A percentile compares a stretch with the other conserved stretches of the same genome.
These are phyloP conservation scores for Pulveroboletus ravenelii DNA, from an alignment of 768 basidiomycete species.

Conservation along the genomic window DNA sequence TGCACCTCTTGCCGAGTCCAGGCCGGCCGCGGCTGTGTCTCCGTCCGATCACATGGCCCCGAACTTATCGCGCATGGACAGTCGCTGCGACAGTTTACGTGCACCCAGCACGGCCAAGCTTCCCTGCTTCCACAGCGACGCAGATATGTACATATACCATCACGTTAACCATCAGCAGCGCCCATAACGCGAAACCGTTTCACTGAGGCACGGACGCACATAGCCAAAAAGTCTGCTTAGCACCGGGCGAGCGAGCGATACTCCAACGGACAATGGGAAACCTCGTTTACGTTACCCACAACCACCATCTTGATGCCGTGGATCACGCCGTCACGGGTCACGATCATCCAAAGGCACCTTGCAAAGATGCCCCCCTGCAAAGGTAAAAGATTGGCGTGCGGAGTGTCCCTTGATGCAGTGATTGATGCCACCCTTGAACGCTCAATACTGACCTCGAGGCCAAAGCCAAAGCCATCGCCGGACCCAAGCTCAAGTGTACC, in stretches of 20 bases:
- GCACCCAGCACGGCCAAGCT: no score
- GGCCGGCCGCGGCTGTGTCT: background rate
- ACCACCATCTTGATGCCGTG: background rate
- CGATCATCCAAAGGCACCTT: background rate
- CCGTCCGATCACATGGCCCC: slow-evolving; percentile 1
- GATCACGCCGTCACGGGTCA: background rate
- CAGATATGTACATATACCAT: background rate
- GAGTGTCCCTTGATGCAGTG: slow-evolving; percentile 6
- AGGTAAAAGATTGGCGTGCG: slow-evolving; percentile 16
- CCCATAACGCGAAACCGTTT: slow-evolving; percentile 5
- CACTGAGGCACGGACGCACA: slow-evolving; percentile 1
- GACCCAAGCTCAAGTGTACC: background rate
- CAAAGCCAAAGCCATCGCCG: background rate
- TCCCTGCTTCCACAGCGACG: no score
- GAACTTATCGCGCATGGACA: slow-evolving; percentile 6
- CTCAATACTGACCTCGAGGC: background rate
- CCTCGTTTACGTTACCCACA: background rate
- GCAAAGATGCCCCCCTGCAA: background rate
- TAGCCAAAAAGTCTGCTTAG: slow-evolving; percentile 6
- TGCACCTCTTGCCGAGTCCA: slow-evolving; percentile 7
- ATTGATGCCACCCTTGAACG: background rate
- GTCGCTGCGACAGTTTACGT: slow-evolving; percentile 1
- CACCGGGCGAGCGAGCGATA: no score
- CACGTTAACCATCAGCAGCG: background rate
- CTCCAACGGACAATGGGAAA: no score